Percentiles rank a stretch among this genome's conserved stretches.
Evolutionary conservation across 73 alveolate genomes (phyloP).

Genomic region (Tetrahymena elliotti): DNA sequence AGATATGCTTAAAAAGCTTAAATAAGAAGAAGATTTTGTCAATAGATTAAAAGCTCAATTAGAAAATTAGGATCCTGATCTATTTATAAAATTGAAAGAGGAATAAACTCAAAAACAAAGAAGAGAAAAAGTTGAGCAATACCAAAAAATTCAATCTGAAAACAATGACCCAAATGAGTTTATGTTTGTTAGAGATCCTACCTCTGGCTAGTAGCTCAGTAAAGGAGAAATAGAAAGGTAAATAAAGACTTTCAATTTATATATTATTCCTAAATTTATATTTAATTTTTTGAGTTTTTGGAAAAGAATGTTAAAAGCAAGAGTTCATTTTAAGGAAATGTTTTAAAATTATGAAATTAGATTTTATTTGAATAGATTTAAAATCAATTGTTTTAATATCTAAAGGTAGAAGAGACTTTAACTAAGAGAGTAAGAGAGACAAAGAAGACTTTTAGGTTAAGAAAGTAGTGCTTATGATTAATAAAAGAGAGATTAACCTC

Average conservation of each 20-base stretch:
- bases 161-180: neutral
- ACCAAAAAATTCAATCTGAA: neutral
- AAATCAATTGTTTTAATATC: neutral
- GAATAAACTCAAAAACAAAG: neutral
- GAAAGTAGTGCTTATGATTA: neutral
- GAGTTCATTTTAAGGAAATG: too few species aligned
- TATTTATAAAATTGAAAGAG: neutral
- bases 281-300: too few species aligned
- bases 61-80: neutral
- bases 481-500: neutral
- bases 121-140: neutral
- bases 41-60: neutral
- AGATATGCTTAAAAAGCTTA: neutral
- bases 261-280: neutral
- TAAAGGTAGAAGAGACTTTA: neutral
- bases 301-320: too few species aligned
- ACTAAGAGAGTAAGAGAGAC: neutral
- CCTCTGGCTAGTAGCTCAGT: neutral
- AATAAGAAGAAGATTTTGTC: neutral
- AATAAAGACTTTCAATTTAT: neutral
- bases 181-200: neutral
- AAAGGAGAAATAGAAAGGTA: neutral
- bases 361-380: neutral
- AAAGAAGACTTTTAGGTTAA: neutral
- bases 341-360: neutral